These are phyloP conservation scores for Vitis cinerea DNA, from an alignment of 164 flowering plant genomes.

Conservation along the genomic window DNA sequence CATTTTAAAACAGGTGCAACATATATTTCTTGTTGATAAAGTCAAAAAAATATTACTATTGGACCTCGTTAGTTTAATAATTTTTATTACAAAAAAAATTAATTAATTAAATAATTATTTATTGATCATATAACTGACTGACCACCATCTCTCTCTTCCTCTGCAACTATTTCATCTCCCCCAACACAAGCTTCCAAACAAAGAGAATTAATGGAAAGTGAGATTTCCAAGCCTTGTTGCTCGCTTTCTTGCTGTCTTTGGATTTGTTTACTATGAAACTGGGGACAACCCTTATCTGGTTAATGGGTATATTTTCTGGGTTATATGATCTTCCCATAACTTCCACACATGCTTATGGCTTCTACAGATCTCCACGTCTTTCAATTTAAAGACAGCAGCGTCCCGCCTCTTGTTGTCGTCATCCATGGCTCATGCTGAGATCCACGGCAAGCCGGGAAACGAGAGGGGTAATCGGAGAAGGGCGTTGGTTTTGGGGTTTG, in stretches of 20 bases:
- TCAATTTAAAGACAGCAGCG: not conserved
- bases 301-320: conserved; percentile 17
- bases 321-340: not conserved
- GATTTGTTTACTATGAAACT: conserved; percentile 21
- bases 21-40: conserved; percentile 22
- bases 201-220: conserved; percentile 86
- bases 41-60: conserved; percentile 14
- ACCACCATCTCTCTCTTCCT: conserved; percentile 37
- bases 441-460: not conserved
- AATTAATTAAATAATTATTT: not conserved
- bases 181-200: conserved; percentile 73
- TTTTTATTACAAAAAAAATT: not conserved
- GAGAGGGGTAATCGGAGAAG: no score
- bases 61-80: conserved; percentile 5
- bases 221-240: conserved; percentile 49
- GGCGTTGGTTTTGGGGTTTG: no score
- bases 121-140: conserved; percentile 28
- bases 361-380: conserved; percentile 7
- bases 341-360: conserved; percentile 13
- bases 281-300: conserved; percentile 19
- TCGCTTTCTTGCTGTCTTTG: conserved; percentile 29
- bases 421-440: conserved; percentile 24
- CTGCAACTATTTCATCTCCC: conserved; percentile 52
- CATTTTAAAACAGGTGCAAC: conserved; percentile 20
- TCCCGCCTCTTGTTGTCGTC: not conserved